Evolutionary conservation across 257 asterid species (phyloP).

Genomic region (Capsicum chinense): DNA sequence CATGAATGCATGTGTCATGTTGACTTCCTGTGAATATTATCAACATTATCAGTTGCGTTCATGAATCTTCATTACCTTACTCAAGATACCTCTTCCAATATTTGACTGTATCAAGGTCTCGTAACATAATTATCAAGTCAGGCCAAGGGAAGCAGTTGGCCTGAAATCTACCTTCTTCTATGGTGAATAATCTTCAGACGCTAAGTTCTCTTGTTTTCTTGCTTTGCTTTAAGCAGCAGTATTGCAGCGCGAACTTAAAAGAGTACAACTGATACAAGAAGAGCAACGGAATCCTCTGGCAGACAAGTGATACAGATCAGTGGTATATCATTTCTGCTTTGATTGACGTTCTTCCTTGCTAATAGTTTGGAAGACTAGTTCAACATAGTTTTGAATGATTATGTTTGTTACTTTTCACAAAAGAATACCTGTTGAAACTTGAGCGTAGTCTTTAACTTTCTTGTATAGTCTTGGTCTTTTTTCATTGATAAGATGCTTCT

Average conservation of each 20-base stretch:
- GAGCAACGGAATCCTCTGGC: background rate
- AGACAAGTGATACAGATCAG: background rate
- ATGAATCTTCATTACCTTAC: background rate
- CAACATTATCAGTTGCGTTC: background rate
- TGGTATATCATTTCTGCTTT: constrained; percentile 35
- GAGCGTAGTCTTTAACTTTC: too few species aligned
- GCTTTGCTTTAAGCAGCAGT: background rate
- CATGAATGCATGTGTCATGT: too few species aligned
- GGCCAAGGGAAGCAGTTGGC: background rate
- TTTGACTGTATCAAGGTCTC: too few species aligned
- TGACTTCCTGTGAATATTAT: too few species aligned
- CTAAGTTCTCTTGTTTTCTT: background rate
- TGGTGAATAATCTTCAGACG: background rate
- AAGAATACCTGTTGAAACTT: too few species aligned
- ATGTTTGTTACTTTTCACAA: too few species aligned
- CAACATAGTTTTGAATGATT: constrained; percentile 27
- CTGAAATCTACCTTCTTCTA: background rate
- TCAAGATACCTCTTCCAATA: background rate
- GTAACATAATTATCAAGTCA: background rate
- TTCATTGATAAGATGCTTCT: too few species aligned
- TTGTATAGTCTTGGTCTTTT: too few species aligned
- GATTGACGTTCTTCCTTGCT: constrained; percentile 50
- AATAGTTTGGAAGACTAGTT: constrained; percentile 28
- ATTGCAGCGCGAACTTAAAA: background rate
- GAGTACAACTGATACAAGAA: background rate